These are phyloP conservation scores for Apiospora sp. DNA, from an alignment of 2,329 filamentous ascomycete genomes.

Conservation along the genomic window DNA sequence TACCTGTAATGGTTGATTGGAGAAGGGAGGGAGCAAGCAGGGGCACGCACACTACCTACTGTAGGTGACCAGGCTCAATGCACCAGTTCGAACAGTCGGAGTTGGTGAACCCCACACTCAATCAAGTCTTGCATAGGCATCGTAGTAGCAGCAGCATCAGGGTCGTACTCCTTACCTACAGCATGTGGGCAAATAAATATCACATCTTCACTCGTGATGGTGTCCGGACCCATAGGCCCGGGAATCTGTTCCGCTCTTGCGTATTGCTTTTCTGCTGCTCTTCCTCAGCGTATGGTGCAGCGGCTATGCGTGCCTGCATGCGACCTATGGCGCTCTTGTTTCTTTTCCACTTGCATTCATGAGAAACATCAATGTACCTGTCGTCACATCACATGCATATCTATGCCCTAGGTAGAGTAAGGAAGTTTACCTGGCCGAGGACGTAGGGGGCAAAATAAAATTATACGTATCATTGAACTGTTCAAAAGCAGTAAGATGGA, in stretches of 20 bases:
- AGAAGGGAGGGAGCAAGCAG: background rate
- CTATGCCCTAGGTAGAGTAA: background rate
- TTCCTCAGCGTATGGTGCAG: background rate
- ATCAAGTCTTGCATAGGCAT: background rate
- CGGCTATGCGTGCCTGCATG: background rate
- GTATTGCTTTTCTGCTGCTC: background rate
- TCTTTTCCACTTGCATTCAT: background rate
- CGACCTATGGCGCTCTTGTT: background rate
- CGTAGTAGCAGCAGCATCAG: background rate
- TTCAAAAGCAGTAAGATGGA: background rate
- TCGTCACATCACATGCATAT: slow-evolving; percentile 11
- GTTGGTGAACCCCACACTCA: slow-evolving; percentile 5
- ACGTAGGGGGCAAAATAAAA: slow-evolving; percentile 1
- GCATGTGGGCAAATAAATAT: background rate
- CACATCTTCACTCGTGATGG: slow-evolving; percentile 4
- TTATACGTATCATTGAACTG: background rate
- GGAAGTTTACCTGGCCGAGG: background rate
- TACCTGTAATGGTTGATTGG: background rate
- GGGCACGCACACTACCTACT: background rate
- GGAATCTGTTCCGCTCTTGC: background rate
- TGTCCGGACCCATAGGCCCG: background rate
- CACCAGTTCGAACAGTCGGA: slow-evolving; percentile 1
- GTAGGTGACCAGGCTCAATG: slow-evolving; percentile 5
- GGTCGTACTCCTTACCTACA: slow-evolving; percentile 4
- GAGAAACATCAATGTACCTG: background rate